These are phyloP conservation scores for Yarrowia sp. DNA, from an alignment of 805 yeast genomes.

Conservation along the genomic window DNA sequence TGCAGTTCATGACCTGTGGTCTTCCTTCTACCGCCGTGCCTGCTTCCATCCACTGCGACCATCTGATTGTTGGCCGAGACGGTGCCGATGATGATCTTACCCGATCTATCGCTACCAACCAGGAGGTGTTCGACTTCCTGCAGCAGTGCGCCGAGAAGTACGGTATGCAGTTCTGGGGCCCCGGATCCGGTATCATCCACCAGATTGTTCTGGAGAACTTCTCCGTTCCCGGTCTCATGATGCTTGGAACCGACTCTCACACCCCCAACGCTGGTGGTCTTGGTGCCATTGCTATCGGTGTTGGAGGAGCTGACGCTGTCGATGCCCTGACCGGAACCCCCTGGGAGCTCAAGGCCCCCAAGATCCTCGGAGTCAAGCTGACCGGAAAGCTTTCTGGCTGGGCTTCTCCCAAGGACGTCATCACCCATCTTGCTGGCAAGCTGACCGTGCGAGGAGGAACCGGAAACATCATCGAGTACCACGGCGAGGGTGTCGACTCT, in stretches of 20 bases:
- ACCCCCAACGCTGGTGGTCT: constrained; percentile 99
- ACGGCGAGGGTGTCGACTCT: constrained; percentile 87
- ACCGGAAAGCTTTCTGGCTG: constrained; percentile 88
- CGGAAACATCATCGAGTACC: constrained; percentile 92
- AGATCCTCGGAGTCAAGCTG: constrained; percentile 86
- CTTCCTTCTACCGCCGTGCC: constrained; percentile 86
- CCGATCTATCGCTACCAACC: constrained; percentile 77
- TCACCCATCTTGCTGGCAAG: constrained; percentile 85
- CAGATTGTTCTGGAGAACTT: constrained; percentile 96
- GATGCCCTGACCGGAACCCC: constrained; percentile 96
- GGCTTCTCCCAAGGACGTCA: constrained; percentile 97
- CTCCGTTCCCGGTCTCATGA: constrained; percentile 93
- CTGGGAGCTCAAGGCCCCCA: constrained; percentile 98
- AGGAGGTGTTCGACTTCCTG: constrained; percentile 93
- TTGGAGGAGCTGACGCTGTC: constrained; percentile 99
- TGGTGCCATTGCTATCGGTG: constrained; percentile 98
- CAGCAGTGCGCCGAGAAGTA: constrained; percentile 90
- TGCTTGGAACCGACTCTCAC: constrained; percentile 98
- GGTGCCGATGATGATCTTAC: constrained; percentile 84
- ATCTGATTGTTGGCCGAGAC: constrained; percentile 92
- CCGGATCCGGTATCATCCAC: constrained; percentile 98
- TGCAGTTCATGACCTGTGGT: constrained; percentile 97
- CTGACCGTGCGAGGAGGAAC: constrained; percentile 98
- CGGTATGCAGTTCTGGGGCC: constrained; percentile 98
- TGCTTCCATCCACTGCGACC: constrained; percentile 96